Base-by-base conservation (phyloP, 495 filamentous ascomycete species). In the Podospora didyma region DNA sequence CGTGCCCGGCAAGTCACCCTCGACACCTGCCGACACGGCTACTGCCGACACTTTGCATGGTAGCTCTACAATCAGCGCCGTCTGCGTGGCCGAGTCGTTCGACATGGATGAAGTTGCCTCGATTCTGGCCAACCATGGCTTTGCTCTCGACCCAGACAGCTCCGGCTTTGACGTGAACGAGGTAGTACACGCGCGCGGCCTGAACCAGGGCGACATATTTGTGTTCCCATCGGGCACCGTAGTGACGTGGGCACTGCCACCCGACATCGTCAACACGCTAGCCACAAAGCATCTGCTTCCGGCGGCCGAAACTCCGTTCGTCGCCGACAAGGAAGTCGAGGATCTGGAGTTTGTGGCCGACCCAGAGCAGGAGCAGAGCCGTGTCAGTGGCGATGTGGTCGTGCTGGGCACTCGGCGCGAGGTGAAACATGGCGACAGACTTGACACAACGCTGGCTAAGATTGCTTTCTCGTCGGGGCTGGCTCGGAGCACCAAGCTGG, bases 151-250 rank as follows among this genome's bases (percentile, higher is more conserved):
- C 82, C 67, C 81, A 67, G 65, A 86, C 69, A 53, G 70, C 17
- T 78, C 78, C 21, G 83, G 81, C 51, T 81, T 90, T 47, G 73
- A 84, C 22, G 70, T 77, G 2, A 75, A 82, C 41, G 84, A 89
- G 65, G 81, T 84, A 19, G 78, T 82, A 11, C 80, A 83, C 60
- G 79, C 79, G 12, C 61, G 79, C 19, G 78, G 78, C 0, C 70
- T 79, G 28, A 82, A 80, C 56, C 67, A 74, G 50, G 92, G 91
- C 12, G 94, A 97, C 68, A 80, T 97, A 14, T 97, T 97, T 61
- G 85, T 98, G n/a, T 98, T 98, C 62, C 91, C 94, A 5, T 96
- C 93, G 1, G 94, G 94, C 2, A 95, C 91, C n/a, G 82, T 97
- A 4, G 94, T 97, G 9, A 82, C 89, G 26, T 98, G 94, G 94